Base-by-base conservation (phyloP, 352 stramenopile genomes). In the Nothophytophthora sp. region DNA sequence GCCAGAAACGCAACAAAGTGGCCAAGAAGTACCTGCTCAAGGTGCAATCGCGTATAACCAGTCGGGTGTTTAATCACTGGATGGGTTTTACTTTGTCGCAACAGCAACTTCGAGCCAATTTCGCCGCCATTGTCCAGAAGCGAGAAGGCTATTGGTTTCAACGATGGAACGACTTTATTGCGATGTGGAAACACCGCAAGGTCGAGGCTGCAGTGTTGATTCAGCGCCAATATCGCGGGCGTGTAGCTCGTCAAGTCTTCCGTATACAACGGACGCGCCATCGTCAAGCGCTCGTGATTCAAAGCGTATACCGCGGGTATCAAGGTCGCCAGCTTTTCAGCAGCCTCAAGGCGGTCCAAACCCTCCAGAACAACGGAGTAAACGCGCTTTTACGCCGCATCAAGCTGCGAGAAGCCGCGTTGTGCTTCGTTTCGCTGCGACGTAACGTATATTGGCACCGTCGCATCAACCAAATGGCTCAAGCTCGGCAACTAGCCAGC, bases 31-130 rank as follows among this genome's bases (percentile, higher is more conserved):
- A 87, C 27, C 39, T 89, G 3, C 46, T 62, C 1, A 89, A 89
- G 44, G 56, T 86, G 16, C 73, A 88, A 24, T 41, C 46, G 3
- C 75, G 73, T 6, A 63, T 60, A n/a, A 6, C 79, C 1, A 70
- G 73, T 19, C 62, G 55, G 13, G 38, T 89, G 7, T 89, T 90
- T 37, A 76, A 70, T 16, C 70, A 82, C 16, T 94, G 83, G 83
- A 45, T 45, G 0, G 32, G 53, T 8, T 77, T 75, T 34, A 38
- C 65, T 1, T 6, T 36, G 1, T 47, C 76, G n/a, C 67, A 77
- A n/a, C 48, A 83, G 24, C 55, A 48, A 10, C 37, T 90, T 7
- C 72, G 70, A 15, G 60, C 57, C 1, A 88, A 76, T 13, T 76
- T 90, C 22, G 51, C 63, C 12, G 20, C 30, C 1, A 73, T 86